These are phyloP conservation scores for Trichosanthes truncata DNA, from an alignment of 306 rosid genomes.

Conservation along the genomic window DNA sequence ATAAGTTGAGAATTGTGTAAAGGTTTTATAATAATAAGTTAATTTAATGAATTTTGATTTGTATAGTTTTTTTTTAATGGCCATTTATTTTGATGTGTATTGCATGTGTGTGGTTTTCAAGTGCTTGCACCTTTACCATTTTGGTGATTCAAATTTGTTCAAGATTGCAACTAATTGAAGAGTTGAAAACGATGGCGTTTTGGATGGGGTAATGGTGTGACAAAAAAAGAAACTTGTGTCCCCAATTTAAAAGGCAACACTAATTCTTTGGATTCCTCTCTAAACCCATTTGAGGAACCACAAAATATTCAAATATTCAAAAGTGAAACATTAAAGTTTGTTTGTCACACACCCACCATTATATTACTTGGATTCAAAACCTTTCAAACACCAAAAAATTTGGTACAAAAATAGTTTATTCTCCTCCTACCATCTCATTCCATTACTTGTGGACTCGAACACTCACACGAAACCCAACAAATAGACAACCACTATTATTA, in stretches of 20 bases:
- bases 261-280: neutral
- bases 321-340: slow-evolving; percentile 8
- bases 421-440: neutral
- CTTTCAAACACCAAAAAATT: neutral
- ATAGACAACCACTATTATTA: neutral
- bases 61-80: too few species aligned
- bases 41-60: too few species aligned
- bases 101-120: too few species aligned
- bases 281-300: slow-evolving; percentile 3
- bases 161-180: neutral
- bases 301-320: slow-evolving; percentile 5
- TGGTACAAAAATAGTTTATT: neutral
- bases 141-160: neutral
- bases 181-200: neutral
- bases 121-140: neutral
- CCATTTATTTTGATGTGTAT: too few species aligned
- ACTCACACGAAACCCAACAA: neutral
- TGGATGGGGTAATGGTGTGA: neutral
- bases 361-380: neutral
- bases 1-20: neutral
- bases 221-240: neutral
- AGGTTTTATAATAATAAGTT: too few species aligned
- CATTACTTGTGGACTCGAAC: neutral
- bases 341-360: neutral
- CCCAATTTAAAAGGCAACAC: neutral